phyloP scores from a whole-genome alignment of 78 protist genomes.

The Dictyostelium capitatum region DNA sequence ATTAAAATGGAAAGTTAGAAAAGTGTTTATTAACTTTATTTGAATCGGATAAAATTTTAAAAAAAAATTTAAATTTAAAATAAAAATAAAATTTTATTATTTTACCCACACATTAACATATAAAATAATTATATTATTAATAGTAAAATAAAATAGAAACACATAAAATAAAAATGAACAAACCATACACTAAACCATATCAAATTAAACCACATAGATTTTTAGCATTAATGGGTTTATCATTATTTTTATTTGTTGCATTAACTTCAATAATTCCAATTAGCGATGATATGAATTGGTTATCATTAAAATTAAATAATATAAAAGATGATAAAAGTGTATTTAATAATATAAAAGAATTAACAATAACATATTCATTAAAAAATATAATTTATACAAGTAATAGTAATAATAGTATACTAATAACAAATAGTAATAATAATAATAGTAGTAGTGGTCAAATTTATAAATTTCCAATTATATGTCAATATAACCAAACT shows the following conservation, averaged over 20 bases:
- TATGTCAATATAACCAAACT: not conserved
- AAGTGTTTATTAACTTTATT: too few species aligned
- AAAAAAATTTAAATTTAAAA: too few species aligned
- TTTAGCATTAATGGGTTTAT: not conserved
- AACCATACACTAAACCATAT: not conserved
- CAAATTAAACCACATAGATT: not conserved
- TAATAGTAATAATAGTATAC: not conserved
- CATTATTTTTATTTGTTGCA: not conserved
- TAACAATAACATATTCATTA: not conserved
- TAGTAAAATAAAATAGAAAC: not conserved
- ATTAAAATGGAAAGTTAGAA: too few species aligned
- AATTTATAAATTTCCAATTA: not conserved
- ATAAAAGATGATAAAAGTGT: not conserved
- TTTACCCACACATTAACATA: too few species aligned
- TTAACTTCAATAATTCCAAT: not conserved
- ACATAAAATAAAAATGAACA: not conserved
- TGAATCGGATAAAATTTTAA: too few species aligned
- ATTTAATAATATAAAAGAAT: not conserved
- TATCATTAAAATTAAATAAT: not conserved
- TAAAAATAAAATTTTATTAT: too few species aligned
- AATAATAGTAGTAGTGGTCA: not conserved
- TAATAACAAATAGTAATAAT: not conserved
- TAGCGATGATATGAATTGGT: not conserved
- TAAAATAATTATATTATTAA: not conserved
- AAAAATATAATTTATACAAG: not conserved